Evolutionary conservation across 106 monocot genomes (phyloP), one percentile per base, ranked within the genome.

Genomic region (Amphibolis antarctica): DNA sequence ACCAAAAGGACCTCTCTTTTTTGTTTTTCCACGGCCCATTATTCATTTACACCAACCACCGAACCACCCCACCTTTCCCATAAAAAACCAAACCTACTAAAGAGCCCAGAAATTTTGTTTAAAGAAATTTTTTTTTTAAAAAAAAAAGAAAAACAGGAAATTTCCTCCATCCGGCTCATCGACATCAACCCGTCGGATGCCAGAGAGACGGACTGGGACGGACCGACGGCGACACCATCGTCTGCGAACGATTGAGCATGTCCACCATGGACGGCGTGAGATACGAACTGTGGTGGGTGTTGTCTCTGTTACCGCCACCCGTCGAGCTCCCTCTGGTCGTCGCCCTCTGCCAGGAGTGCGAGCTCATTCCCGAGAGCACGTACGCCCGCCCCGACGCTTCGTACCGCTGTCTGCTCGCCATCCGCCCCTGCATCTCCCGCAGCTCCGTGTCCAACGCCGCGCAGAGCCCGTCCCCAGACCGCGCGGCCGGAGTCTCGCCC

Each of bases 341-440:
- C 20, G 86, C 94, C 46, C 89, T 77, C 73, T 94, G 94, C 89
- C 81, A 84, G n/a, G 89, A 86, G 64, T 94, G 94, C 12, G 94
- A 89, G 72, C 86, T 89, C 69, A 94, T 28, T 9, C 94, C 89
- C 0, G 94, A 89, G 17, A 89, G 75, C 48, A 89, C 74, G 27
- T 94, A 94, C 1, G 94, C 94, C 59, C 89, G 68, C 15, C 94
- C 94, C 19, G 94, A 89, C 27, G 71, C 65, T 61, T 89, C 81
- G 24, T 94, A 94, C 47, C 73, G 64, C 60, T 84, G 85, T 58
- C 76, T 62, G 47, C 66, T 84, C 12, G 74, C 74, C 94, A 93
- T 93, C 72, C 93, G 78, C 44, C 85, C 88, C 70, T 93, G 88
- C 85, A 88, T 81, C 62, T 93, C 85, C 67, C 59, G 72, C 70